Conservation (phyloP, 2,329 filamentous ascomycete species). For the Xylaria sp. region DNA sequence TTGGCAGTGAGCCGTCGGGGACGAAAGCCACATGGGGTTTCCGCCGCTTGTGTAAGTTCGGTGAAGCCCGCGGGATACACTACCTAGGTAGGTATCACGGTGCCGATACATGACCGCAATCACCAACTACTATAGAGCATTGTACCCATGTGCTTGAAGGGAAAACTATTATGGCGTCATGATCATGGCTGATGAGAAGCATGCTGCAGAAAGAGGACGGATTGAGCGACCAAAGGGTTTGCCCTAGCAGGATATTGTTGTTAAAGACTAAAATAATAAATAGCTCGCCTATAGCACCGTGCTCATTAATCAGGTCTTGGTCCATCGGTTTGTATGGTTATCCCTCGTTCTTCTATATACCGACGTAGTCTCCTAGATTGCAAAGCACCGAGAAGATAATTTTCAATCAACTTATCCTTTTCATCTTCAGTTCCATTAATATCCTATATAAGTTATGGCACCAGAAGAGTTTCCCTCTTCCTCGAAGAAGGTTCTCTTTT, state of each 20-base stretch:
- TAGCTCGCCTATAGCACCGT: constrained; percentile 10
- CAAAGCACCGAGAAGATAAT: background rate
- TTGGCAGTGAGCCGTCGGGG: constrained; percentile 11
- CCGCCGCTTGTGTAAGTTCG: constrained; percentile 6
- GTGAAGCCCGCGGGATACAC: background rate
- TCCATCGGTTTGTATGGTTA: background rate
- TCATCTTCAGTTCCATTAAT: too few relatives aligned
- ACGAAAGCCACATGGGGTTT: constrained; percentile 12
- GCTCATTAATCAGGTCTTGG: too few relatives aligned
- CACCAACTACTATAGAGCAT: background rate
- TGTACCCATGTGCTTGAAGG: constrained; percentile 13
- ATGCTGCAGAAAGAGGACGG: constrained; percentile 9
- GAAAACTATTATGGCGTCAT: constrained; percentile 15
- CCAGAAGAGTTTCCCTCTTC: constrained; percentile 24
- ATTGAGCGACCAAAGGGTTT: background rate
- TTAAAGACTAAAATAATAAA: constrained; percentile 21
- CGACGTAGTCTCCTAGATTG: background rate
- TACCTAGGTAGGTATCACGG: background rate
- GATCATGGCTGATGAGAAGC: constrained; percentile 6
- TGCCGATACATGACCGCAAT: background rate
- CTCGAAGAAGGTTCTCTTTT: constrained; percentile 36
- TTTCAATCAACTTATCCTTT: too few relatives aligned
- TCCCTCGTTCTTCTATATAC: background rate
- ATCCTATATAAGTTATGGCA: constrained; percentile 28
- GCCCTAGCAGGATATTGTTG: background rate